Conservation (phyloP, 2,329 filamentous ascomycete genomes). For the Colletotrichum sp. region DNA sequence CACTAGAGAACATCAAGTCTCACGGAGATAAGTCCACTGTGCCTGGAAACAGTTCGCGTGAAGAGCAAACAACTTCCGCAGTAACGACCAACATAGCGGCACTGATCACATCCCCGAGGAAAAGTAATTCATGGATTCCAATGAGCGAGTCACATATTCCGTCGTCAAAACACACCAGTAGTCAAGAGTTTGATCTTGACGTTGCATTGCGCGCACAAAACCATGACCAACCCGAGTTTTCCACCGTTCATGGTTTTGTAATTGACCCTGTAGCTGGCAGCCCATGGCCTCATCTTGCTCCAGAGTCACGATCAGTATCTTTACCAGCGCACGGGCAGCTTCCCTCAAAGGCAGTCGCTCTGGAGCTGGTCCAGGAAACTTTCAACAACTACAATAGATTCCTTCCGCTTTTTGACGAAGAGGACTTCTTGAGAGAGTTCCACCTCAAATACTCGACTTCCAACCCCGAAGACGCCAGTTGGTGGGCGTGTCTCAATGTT, state of each 20-base stretch:
- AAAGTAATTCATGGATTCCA: not conserved
- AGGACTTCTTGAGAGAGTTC: not conserved
- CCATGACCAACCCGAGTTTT: not conserved
- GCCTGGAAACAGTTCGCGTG: not conserved
- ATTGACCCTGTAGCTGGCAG: not conserved
- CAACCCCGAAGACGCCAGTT: not conserved
- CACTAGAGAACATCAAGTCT: slow-evolving; percentile 13
- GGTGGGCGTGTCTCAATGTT: not conserved
- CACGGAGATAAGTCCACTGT: not conserved
- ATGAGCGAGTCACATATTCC: not conserved
- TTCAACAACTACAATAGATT: not conserved
- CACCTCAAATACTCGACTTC: not conserved
- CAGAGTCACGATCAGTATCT: not conserved
- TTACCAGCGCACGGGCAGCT: not conserved
- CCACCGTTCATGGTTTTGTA: not conserved
- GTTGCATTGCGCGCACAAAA: not conserved
- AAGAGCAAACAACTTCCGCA: not conserved
- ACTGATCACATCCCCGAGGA: not conserved
- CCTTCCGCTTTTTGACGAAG: not conserved
- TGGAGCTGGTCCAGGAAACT: not conserved
- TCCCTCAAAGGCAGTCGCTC: not conserved
- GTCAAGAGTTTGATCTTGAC: not conserved
- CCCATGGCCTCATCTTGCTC: not conserved
- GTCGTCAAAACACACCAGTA: not conserved
- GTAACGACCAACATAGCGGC: not conserved